These are phyloP conservation scores for Tricholoma sp. DNA, from an alignment of 768 basidiomycete genomes.

Conservation along the genomic window DNA sequence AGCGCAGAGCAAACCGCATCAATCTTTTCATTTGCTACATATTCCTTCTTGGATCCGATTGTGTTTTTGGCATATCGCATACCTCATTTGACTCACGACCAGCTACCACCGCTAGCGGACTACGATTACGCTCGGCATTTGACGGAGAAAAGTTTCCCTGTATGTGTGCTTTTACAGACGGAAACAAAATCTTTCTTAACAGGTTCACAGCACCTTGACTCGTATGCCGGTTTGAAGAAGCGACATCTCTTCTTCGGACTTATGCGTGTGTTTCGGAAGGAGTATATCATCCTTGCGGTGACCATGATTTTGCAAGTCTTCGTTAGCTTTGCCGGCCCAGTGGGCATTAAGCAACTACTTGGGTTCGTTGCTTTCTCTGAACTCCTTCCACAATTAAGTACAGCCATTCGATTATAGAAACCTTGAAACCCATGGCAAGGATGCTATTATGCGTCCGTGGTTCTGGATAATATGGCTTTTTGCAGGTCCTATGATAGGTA, in stretches of 20 bases:
- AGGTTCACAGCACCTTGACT: slow-evolving; percentile 29
- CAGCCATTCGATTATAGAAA: slow-evolving; percentile 35
- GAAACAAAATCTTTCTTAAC: not conserved
- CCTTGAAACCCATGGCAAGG: slow-evolving; percentile 48
- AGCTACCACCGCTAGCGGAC: slow-evolving; percentile 61
- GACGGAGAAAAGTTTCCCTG: slow-evolving; percentile 24
- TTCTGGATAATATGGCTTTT: slow-evolving; percentile 59
- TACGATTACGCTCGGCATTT: slow-evolving; percentile 38
- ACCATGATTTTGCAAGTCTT: slow-evolving; percentile 22
- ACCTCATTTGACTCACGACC: slow-evolving; percentile 45
- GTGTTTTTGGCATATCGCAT: slow-evolving; percentile 41
- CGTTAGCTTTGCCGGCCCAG: slow-evolving; percentile 28
- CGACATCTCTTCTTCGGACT: slow-evolving; percentile 45
- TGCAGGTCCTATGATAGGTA: slow-evolving; percentile 38
- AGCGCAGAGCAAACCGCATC: slow-evolving; percentile 53
- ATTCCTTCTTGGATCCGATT: slow-evolving; percentile 51
- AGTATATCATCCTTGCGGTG: slow-evolving; percentile 24
- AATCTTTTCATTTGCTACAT: slow-evolving; percentile 36
- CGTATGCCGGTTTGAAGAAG: slow-evolving; percentile 31
- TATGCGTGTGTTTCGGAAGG: slow-evolving; percentile 30
- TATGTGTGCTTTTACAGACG: slow-evolving; percentile 13
- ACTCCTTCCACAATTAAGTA: not conserved
- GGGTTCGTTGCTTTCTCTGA: slow-evolving; percentile 18
- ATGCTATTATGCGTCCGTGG: slow-evolving; percentile 54
- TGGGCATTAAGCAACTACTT: slow-evolving; percentile 38